These are phyloP conservation scores for Gnomoniopsis sp. DNA, from an alignment of 2,329 filamentous ascomycete species.

Conservation along the genomic window DNA sequence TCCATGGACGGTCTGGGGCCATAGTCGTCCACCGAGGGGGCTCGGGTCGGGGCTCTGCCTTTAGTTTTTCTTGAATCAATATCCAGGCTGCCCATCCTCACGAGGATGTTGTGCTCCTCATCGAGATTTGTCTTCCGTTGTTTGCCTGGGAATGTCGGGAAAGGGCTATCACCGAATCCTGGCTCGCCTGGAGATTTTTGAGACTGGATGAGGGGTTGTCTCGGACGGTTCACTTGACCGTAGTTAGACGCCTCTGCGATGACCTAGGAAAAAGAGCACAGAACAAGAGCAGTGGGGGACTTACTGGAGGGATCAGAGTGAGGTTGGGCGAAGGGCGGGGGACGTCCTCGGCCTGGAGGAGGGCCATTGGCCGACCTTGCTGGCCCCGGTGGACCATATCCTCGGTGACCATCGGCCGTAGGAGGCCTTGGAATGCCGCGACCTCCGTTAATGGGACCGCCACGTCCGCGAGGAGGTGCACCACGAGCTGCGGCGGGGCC, in stretches of 20 bases:
- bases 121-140: conserved; percentile 36
- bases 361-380: conserved; percentile 31
- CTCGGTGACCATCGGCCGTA: conserved; percentile 34
- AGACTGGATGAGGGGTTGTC: conserved; percentile 25
- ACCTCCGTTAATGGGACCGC: conserved; percentile 39
- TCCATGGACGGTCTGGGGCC: conserved; percentile 31
- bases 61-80: conserved; percentile 23
- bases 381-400: conserved; percentile 25
- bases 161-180: conserved; percentile 38
- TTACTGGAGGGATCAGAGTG: conserved; percentile 41
- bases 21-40: conserved; percentile 27
- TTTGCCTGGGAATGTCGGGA: conserved; percentile 40
- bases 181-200: conserved; percentile 22
- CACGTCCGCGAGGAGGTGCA: conserved; percentile 35
- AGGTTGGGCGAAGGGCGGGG: conserved; percentile 33
- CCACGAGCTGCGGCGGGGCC: conserved; percentile 35
- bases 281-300: conserved; percentile 19
- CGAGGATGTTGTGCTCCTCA: conserved; percentile 38
- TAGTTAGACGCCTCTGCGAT: conserved; percentile 15
- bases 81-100: conserved; percentile 39
- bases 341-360: conserved; percentile 33
- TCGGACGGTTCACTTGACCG: conserved; percentile 23
- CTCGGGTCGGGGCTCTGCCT: conserved; percentile 14
- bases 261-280: conserved; percentile 7
- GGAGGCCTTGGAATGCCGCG: conserved; percentile 41